Base-by-base conservation (phyloP, 2,329 filamentous ascomycete species). In the Pseudocercospora musae region DNA sequence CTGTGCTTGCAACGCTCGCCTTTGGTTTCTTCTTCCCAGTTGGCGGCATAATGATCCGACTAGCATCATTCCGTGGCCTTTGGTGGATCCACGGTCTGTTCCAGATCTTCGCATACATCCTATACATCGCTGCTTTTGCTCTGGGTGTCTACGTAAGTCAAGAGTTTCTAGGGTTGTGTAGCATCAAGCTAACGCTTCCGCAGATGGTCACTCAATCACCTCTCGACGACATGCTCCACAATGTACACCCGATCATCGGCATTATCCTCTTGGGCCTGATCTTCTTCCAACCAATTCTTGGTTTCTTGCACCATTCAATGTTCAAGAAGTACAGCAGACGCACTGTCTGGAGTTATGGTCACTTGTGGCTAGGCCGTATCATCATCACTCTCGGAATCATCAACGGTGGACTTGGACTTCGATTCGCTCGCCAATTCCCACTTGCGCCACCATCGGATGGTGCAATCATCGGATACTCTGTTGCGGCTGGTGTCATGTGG, bases 401-500 rank as follows among this genome's bases (percentile, higher is more conserved):
- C 67, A 86, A 86, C 66, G 84, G 82, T 18, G 84, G 84, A 0
- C 72, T 86, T 1, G 84, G 84, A 0, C 78, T 86, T 46, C 73
- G 74, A 60, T 74, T 84, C 29, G 80, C 82, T 2, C 74, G 79
- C 21, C 73, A 77, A 33, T 78, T 77, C 31, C 60, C 65, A 1
- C 29, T 69, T 11, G 65, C 62, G 20, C 68, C 66, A 18, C 70
- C 72, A 4, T 72, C 67, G 4, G 52, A 57, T 11, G 74, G 74
- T n/a, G 75, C 74, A 0, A 72, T 78, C 6, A 81, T 84, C 64
- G 81, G 77, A 0, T 85, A 85, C 65, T 75, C 76, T 2, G 79
- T 84, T 7, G 72, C 83, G 55, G 81, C 82, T 33, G 83, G 75
- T 2, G 57, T 82, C 11, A 75, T 85, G 56, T 82, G 76, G 52